Evolutionary conservation across 371 early-diverging fungal genomes (phyloP).

Genomic region (Cokeromyces recurvatus): DNA sequence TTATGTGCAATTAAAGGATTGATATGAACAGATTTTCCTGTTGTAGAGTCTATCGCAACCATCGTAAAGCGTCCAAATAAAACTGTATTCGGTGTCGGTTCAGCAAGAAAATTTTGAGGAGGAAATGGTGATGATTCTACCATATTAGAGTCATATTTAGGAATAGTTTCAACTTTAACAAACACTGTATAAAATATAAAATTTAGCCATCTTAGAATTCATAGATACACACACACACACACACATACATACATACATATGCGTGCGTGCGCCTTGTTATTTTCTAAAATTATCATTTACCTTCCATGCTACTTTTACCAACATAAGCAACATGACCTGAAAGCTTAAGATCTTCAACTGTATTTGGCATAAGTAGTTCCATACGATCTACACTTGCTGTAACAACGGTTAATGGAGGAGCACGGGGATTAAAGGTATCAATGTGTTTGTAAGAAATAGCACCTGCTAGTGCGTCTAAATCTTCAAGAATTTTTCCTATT

Average conservation of each 20-base stretch:
- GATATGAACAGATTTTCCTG: slow-evolving; percentile 67
- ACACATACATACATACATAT: no score
- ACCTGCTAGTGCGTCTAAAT: slow-evolving; percentile 83
- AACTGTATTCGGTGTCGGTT: slow-evolving; percentile 47
- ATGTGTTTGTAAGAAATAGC: slow-evolving; percentile 76
- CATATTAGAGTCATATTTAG: slow-evolving; percentile 14
- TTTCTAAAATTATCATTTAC: slow-evolving; percentile 9
- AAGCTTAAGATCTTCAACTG: slow-evolving; percentile 66
- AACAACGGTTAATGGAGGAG: slow-evolving; percentile 67
- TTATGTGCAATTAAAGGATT: slow-evolving; percentile 70
- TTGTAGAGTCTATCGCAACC: slow-evolving; percentile 81
- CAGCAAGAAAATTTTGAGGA: slow-evolving; percentile 12
- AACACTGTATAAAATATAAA: slow-evolving; percentile 57
- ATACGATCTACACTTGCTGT: slow-evolving; percentile 88
- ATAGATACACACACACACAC: no score
- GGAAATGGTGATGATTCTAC: slow-evolving; percentile 1
- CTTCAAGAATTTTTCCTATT: slow-evolving; percentile 61
- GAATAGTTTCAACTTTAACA: slow-evolving; percentile 60
- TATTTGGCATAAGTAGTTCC: slow-evolving; percentile 62
- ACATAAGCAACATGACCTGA: slow-evolving; percentile 77
- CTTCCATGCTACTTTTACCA: slow-evolving; percentile 84
- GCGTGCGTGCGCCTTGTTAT: no score
- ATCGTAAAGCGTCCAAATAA: slow-evolving; percentile 85
- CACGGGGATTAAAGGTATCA: slow-evolving; percentile 39
- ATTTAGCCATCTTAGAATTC: no score